Conservation (phyloP, 805 yeast genomes). For the Kuraishia hungarica region DNA sequence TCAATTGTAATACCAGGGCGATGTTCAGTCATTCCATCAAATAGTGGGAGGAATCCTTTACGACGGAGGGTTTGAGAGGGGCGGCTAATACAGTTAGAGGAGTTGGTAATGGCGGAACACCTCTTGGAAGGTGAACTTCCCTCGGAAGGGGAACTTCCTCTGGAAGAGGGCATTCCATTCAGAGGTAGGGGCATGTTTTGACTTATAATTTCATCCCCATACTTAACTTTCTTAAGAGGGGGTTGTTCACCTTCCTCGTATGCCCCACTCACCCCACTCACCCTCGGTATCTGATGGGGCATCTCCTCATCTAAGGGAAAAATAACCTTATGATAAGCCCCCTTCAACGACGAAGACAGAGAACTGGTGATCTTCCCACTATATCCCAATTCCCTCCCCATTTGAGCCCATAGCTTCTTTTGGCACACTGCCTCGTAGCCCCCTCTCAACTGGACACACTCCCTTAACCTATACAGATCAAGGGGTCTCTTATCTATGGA, state of each 20-base stretch:
- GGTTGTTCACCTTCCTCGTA: background rate
- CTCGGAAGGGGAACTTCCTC: too few species aligned
- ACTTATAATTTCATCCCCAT: too few species aligned
- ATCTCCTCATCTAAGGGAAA: conserved; percentile 12
- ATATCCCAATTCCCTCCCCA: conserved; percentile 75
- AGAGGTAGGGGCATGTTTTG: too few species aligned
- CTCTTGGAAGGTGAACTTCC: too few species aligned
- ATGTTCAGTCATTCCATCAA: conserved; percentile 38
- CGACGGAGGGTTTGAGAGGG: conserved; percentile 26
- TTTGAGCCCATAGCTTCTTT: conserved; percentile 72
- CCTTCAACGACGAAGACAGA: conserved; percentile 55
- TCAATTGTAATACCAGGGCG: conserved; percentile 27
- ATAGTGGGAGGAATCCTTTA: conserved; percentile 44
- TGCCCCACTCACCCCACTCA: too few species aligned
- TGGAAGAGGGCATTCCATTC: too few species aligned
- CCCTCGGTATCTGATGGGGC: background rate
- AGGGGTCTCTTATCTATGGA: conserved; percentile 57
- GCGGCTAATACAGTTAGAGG: background rate
- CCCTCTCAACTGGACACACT: conserved; percentile 54
- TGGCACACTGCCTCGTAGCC: conserved; percentile 58
- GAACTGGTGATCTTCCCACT: conserved; percentile 66
- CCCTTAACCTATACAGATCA: conserved; percentile 52
- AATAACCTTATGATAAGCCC: conserved; percentile 44
- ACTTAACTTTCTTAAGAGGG: background rate
- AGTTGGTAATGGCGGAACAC: background rate